A percentile compares a stretch with the other conserved stretches of the same genome.
Evolutionary conservation across 176 grass and related monocot species (phyloP).

Genomic region (Musa itinerans): DNA sequence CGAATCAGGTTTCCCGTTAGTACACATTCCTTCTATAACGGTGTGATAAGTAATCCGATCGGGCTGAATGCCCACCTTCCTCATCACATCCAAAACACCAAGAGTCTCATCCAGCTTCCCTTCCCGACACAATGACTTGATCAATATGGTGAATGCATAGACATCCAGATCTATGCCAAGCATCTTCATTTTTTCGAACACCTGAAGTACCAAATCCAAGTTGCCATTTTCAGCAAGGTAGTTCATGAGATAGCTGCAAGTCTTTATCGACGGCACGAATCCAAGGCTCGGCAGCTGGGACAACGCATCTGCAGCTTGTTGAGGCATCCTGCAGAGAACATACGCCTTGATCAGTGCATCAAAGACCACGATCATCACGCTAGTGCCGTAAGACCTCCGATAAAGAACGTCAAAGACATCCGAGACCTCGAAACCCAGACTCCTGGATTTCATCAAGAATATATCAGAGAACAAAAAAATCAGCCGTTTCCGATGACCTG

Average conservation of each 20-base stretch:
- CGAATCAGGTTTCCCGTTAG: constrained; percentile 31
- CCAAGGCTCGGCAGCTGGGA: constrained; percentile 32
- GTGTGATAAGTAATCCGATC: constrained; percentile 44
- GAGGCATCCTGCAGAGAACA: constrained; percentile 8
- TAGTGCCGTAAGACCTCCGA: constrained; percentile 10
- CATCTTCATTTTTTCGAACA: constrained; percentile 39
- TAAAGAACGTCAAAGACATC: constrained; percentile 34
- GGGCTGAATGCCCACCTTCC: constrained; percentile 36
- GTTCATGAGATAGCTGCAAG: constrained; percentile 53
- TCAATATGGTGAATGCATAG: constrained; percentile 39
- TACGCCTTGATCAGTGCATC: constrained; percentile 57
- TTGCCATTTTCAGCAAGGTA: constrained; percentile 26
- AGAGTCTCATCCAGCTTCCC: constrained; percentile 41
- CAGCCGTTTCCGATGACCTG: constrained; percentile 29
- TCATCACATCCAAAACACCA: constrained; percentile 39
- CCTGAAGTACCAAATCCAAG: constrained; percentile 22
- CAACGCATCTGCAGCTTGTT: constrained; percentile 31
- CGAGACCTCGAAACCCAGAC: constrained; percentile 25
- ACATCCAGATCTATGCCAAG: constrained; percentile 34
- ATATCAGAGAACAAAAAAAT: constrained; percentile 40
- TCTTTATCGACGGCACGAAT: constrained; percentile 36
- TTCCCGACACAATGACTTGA: constrained; percentile 40
- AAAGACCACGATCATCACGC: constrained; percentile 25
- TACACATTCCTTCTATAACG: constrained; percentile 46
- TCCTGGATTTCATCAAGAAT: constrained; percentile 1